Percentiles rank a stretch among this genome's conserved stretches.
phyloP scores from a whole-genome alignment of 2,329 filamentous ascomycete genomes.

The Salinomyces thailandicus region DNA sequence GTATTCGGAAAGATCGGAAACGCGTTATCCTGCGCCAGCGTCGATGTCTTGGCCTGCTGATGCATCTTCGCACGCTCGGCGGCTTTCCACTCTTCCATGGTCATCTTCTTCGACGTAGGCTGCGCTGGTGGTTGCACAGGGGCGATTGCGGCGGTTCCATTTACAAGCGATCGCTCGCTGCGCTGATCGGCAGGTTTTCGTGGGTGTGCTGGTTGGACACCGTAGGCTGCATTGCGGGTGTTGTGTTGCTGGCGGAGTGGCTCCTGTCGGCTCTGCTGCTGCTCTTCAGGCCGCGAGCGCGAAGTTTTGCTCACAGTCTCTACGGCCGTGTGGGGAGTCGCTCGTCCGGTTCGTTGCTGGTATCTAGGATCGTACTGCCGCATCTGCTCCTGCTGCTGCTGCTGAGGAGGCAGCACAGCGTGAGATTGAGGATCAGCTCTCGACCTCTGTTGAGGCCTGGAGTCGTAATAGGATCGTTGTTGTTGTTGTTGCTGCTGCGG shows the following conservation, averaged over 20 bases:
- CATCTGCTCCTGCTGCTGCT: not conserved
- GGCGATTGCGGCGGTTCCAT: too few species aligned
- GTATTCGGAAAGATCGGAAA: conserved; percentile 36
- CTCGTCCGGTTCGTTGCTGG: conserved; percentile 15
- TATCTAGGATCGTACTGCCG: conserved; percentile 15
- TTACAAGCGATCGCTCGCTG: too few species aligned
- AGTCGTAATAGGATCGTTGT: too few species aligned
- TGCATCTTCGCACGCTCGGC: conserved; percentile 23
- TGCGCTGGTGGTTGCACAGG: not conserved
- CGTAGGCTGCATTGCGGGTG: not conserved
- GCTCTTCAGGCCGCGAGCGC: not conserved
- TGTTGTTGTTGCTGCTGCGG: too few species aligned
- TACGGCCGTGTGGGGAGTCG: conserved; percentile 4
- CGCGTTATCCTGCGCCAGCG: conserved; percentile 33
- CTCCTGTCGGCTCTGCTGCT: not conserved
- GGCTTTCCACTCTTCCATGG: conserved; percentile 27
- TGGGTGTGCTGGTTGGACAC: not conserved
- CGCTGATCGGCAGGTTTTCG: too few species aligned
- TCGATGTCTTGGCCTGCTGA: conserved; percentile 9
- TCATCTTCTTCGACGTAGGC: conserved; percentile 12
- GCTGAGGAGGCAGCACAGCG: too few species aligned
- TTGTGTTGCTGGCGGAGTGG: not conserved
- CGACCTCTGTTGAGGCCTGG: too few species aligned
- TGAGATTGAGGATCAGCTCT: too few species aligned
- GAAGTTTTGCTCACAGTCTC: not conserved